These are phyloP conservation scores for Mycena epipterygia DNA, from an alignment of 768 basidiomycete species.

Conservation along the genomic window DNA sequence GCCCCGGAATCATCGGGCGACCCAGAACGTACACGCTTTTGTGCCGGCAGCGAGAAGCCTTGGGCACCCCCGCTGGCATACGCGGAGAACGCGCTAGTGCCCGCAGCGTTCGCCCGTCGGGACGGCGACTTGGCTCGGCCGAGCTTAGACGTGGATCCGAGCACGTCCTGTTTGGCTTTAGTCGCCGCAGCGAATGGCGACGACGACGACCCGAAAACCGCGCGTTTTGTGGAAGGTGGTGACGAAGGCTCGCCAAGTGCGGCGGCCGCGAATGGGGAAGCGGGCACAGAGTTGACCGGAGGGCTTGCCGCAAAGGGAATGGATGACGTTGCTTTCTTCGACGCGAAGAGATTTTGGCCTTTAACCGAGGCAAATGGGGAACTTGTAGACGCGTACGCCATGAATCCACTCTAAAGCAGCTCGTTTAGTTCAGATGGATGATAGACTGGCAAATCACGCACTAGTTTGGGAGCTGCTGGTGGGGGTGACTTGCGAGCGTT, in stretches of 20 bases:
- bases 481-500: constrained; percentile 52
- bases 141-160: constrained; percentile 57
- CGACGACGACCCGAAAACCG: constrained; percentile 31
- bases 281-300: constrained; percentile 39
- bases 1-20: constrained; percentile 61
- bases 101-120: constrained; percentile 58
- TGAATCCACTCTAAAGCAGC: constrained; percentile 73
- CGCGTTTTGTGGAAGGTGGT: constrained; percentile 36
- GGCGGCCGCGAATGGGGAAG: constrained; percentile 32
- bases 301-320: constrained; percentile 44
- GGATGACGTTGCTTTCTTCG: constrained; percentile 52
- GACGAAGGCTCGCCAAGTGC: constrained; percentile 31
- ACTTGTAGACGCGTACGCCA: constrained; percentile 81
- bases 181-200: constrained; percentile 42
- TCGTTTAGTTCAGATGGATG: constrained; percentile 19
- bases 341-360: constrained; percentile 70
- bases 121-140: constrained; percentile 69
- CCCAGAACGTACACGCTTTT: constrained; percentile 68
- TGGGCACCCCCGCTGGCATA: constrained; percentile 67
- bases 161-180: constrained; percentile 67
- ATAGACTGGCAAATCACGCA: constrained; percentile 48
- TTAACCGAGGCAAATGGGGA: constrained; percentile 84
- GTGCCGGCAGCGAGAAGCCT: constrained; percentile 63
- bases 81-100: constrained; percentile 69
- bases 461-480: constrained; percentile 59